These are phyloP conservation scores for Microthyrium microscopicum DNA, from an alignment of 2,329 filamentous ascomycete species.

Conservation along the genomic window DNA sequence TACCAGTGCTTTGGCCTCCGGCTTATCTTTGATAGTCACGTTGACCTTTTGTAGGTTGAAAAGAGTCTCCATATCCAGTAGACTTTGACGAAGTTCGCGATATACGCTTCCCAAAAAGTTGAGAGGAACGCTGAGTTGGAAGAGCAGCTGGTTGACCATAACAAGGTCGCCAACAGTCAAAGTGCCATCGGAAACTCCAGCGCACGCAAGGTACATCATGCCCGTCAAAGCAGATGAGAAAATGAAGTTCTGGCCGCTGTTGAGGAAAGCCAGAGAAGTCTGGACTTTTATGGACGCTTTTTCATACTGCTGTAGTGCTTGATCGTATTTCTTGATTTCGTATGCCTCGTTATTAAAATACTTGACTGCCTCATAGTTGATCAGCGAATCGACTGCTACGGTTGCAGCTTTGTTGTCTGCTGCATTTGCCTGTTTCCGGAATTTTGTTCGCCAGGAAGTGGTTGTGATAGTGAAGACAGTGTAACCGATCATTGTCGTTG, in stretches of 20 bases:
- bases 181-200: conserved; percentile 65
- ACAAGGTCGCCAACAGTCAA: conserved; percentile 91
- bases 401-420: conserved; percentile 93
- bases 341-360: conserved; percentile 99
- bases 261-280: conserved; percentile 81
- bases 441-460: conserved; percentile 93
- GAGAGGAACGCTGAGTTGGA: conserved; percentile 88
- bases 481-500: conserved; percentile 81
- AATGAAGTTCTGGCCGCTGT: conserved; percentile 91
- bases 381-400: conserved; percentile 86
- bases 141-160: conserved; percentile 97
- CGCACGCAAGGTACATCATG: conserved; percentile 96
- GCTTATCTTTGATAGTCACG: conserved; percentile 62
- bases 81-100: conserved; percentile 80
- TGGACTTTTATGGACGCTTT: conserved; percentile 92
- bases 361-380: conserved; percentile 98
- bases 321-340: conserved; percentile 80
- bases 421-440: conserved; percentile 84
- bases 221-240: conserved; percentile 84
- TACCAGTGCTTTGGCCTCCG: conserved; percentile 54
- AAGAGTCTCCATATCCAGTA: conserved; percentile 95
- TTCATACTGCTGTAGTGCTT: conserved; percentile 72
- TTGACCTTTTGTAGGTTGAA: conserved; percentile 98
- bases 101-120: conserved; percentile 99
- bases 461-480: conserved; percentile 94